Base-by-base conservation (phyloP, 2,329 filamentous ascomycete genomes). In the Microascus cirrosus region DNA sequence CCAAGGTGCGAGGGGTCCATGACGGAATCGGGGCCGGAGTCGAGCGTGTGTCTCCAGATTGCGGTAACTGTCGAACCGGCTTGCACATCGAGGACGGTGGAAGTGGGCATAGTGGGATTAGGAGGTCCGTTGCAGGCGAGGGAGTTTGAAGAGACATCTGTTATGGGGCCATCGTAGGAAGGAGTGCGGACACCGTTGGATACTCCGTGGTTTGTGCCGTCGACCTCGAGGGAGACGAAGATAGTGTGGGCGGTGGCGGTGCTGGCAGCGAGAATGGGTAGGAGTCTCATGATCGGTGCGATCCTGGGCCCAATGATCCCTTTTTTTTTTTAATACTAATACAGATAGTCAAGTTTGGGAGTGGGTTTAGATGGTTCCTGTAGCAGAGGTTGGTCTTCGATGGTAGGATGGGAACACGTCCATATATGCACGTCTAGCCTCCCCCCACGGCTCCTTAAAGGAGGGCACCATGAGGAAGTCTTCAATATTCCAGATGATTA, bases 111-210 rank as follows among this genome's bases (percentile, higher is more conserved):
- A 4, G 74, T 80, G 7, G 77, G 76, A 67, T 83, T 82, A 2
- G 76, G 75, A n/a, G 74, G 72, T 34, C 79, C 77, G 64, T 83
- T 83, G 72, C 80, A 84, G 36, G 78, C 80, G 45, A 84, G 68
- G 60, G 77, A 74, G 64, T 77, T 73, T 58, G 76, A 79, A 28
- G 71, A 75, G 10, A 82, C 79, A 64, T 84, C 75, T 20, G 71
- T 74, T 65, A 82, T 77, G 58, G 79, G 79, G 50, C 79, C 77
- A 65, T 83, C 77, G 64, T 81, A 83, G 20, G 66, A 67, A 5
- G 79, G 78, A 15, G 76, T 74, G 34, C 79, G 74, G 58, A 83
- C 75, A 25, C 71, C 77, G 61, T 79, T 71, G 35, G 72, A 74
- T 8, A 78, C 68, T 34, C 74, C 75, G 60, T 77, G 71, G 32